Percentiles rank a stretch among this genome's conserved stretches.
phyloP scores from a whole-genome alignment of 768 basidiomycete genomes.

The Sporobolomyces phaffii region DNA sequence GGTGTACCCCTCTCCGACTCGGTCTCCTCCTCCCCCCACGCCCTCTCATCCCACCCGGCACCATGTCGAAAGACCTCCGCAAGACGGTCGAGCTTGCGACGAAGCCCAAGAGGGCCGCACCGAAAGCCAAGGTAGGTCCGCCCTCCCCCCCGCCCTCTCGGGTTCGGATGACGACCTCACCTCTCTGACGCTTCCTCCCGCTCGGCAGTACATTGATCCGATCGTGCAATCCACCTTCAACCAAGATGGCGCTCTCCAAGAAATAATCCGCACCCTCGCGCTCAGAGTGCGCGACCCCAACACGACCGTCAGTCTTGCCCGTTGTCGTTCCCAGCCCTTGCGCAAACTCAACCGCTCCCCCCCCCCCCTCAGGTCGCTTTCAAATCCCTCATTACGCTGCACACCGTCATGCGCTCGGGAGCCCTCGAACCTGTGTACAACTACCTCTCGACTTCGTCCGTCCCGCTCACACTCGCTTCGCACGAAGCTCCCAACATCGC shows the following conservation, averaged over 20 bases:
- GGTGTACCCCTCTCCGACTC: too few relatives aligned
- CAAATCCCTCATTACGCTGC: constrained; percentile 90
- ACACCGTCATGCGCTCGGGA: constrained; percentile 96
- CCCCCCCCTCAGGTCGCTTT: constrained; percentile 68
- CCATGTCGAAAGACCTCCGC: constrained; percentile 43
- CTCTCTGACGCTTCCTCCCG: neutral
- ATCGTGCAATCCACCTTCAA: constrained; percentile 96
- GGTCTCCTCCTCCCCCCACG: too few relatives aligned
- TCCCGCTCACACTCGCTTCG: constrained; percentile 8
- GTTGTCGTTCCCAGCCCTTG: neutral
- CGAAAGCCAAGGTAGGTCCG: constrained; percentile 77
- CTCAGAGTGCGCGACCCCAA: constrained; percentile 86
- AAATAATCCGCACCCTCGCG: constrained; percentile 82
- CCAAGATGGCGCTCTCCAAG: constrained; percentile 84
- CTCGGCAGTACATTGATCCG: constrained; percentile 78
- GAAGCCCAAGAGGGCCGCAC: constrained; percentile 91
- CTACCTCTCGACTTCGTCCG: constrained; percentile 61
- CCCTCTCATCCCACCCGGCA: too few relatives aligned
- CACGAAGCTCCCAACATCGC: constrained; percentile 77
- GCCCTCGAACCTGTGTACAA: constrained; percentile 84
- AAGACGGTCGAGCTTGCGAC: constrained; percentile 92
- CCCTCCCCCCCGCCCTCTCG: neutral
- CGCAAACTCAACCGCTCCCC: neutral
- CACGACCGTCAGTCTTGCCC: constrained; percentile 59
- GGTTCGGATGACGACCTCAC: neutral